These are phyloP conservation scores for Aspergillus bridgeri DNA, from an alignment of 495 filamentous ascomycete species.

Conservation along the genomic window DNA sequence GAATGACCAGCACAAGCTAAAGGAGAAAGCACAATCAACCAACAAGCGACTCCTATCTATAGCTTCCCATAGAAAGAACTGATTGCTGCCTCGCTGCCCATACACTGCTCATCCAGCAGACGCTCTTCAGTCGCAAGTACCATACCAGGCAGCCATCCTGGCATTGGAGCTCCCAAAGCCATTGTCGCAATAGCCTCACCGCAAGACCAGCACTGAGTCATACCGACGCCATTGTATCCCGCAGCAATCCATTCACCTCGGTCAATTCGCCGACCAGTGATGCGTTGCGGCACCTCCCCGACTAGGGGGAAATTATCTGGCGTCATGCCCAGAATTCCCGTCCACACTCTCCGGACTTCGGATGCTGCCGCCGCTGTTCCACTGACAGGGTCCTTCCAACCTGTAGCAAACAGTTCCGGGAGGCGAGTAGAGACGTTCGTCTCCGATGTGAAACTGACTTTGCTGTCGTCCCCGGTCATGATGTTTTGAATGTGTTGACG, in stretches of 20 bases:
- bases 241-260: conserved; percentile 53
- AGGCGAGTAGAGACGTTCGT: conserved; percentile 26
- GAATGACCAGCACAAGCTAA: no score
- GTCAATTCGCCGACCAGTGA: conserved; percentile 39
- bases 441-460: conserved; percentile 36
- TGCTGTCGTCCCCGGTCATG: conserved; percentile 48
- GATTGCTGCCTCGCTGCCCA: no score
- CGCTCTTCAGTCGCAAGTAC: no score
- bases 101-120: no score
- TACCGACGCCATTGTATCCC: conserved; percentile 74
- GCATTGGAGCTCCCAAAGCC: no score
- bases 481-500: conserved; percentile 63
- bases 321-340: conserved; percentile 77
- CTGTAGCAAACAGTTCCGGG: conserved; percentile 43
- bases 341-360: conserved; percentile 58
- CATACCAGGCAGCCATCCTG: no score
- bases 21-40: no score
- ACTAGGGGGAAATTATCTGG: conserved; percentile 68
- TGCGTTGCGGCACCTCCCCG: conserved; percentile 54
- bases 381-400: neutral
- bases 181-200: no score
- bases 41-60: no score
- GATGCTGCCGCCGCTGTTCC: conserved; percentile 21
- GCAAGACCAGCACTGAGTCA: no score
- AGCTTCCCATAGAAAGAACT: no score